Evolutionary conservation across 2,329 filamentous ascomycete species (phyloP), one percentile per base, ranked within the genome.

Genomic region (Ascochyta clinopodiicola): DNA sequence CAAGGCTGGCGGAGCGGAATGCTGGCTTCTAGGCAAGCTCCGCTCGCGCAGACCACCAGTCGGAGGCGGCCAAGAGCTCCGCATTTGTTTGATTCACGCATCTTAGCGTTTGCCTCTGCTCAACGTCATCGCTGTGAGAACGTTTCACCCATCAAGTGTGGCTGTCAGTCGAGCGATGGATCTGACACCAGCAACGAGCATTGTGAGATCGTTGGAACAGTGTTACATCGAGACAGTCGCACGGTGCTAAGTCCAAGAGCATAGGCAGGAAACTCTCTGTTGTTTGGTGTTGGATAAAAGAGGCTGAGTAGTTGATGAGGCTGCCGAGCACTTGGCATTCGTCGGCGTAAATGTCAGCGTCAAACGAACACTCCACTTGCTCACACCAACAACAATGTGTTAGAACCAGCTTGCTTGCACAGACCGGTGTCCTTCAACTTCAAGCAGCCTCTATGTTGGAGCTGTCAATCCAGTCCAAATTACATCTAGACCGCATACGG

Each of bases 1-100:
- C 35, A 17, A 51, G 34, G n/a, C 44, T 52, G 52, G 60, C 56
- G 56, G 60, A 60, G 65, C 56, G 62, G 65, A 61, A 46, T 32
- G 3, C 36, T 24, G n/a, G 21, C 32, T 17, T 31, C 35, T 42
- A 31, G 40, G 40, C 29, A 24, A 6, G 6, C 45, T 45, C 46
- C 51, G 51, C 51, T 37, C 13, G 15, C 13, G 45, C 50, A 12
- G 19, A 24, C 53, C 46, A 42, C 42, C 40, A 5, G 35, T 7
- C 2, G n/a, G 21, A 42, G 15, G 21, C 50, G 44, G 57, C 50
- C 53, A 60, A 57, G 49, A 29, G 9, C 36, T 57, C 57, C 50
- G 53, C 54, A 25, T 24, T 8, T n/a, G 3, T 13, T 12, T 38
- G 35, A 50, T 43, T 50, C 36, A 43, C 13, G n/a, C 21, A 2